Base-by-base conservation (phyloP, 129 eudicot genomes). In the Scalesia atractyloides region DNA sequence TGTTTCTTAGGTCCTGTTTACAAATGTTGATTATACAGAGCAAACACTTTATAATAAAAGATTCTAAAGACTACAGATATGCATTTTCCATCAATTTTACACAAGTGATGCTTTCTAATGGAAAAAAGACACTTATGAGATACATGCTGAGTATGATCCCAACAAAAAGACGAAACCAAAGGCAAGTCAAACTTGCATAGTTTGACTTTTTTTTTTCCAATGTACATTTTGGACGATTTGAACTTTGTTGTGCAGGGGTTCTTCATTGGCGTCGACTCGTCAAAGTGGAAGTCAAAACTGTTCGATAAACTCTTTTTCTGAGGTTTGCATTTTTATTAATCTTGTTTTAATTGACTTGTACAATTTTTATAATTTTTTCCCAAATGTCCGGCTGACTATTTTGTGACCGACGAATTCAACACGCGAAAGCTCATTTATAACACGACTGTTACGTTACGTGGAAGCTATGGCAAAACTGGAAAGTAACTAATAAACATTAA, bases 41-140 rank as follows among this genome's bases (percentile, higher is more conserved):
- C 83, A 73, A 9, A 68, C 96, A 94, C 81, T 94, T 94, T 66
- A 80, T 96, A 74, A 76, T 86, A 76, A 86, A 88, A 78, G 97
- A 94, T 83, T 90, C 97, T 58, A 94, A 94, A 84, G 99, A 90
- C 71, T 90, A 94, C 76, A 90, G 97, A 76, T 90, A 88, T 73
- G 99, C 97, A 50, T 95, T 81, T 79, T 94, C 99, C 24, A 86
- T 95, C 48, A 90, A 88, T 80, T 95, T 94, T 87, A 90, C 97
- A 0, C 88, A 95, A 49, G 96, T 95, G 41, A 70, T 95, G 49
- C 77, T 79, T 70, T 96, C 87, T 50, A 90, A 95, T 67, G 94
- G 91, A 75, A 88, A 86, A 51, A 90, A 78, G 58, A 83, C 91
- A 4, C 70, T 88, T 82, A 70, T 81, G 97, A 90, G 79, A 81